Base-by-base conservation (phyloP, 352 stramenopile genomes). In the Pythium folliculosum region DNA sequence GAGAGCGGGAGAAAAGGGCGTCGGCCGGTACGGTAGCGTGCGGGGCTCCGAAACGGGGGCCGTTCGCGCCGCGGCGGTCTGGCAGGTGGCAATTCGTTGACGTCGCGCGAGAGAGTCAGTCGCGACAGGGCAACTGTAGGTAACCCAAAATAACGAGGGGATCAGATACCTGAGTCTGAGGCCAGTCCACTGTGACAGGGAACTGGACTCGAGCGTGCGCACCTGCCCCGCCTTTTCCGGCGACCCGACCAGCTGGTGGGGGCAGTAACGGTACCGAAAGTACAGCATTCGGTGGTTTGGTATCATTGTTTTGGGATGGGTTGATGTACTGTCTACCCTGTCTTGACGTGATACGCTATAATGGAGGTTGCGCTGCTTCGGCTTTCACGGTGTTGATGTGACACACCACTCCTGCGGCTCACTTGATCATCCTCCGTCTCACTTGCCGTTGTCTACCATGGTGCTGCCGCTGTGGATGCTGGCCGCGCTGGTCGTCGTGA, bases 401-500 rank as follows among this genome's bases (percentile, higher is more conserved):
- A 53, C 55, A 63, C 40, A 47, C 40, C 9, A 47, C 40, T 32
- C 27, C 14, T 17, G 19, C 21, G 17, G n/a, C 23, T 37, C 22
- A 61, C 37, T 5, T 38, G 40, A 62, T n/a, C 47, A n/a, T 37
- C 27, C 40, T 17, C 19, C 49, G 35, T 60, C 37, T 10, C 40
- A 16, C 40, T n/a, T 47, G 40, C 12, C 35, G 12, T 40, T 13
- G 8, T 14, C 32, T 14, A 40, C 12, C 35, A 69, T 82, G 51
- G 72, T 57, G 6, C 71, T 86, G 45, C 62, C 67, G 25, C 12
- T 65, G 21, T 69, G 60, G 60, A n/a, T 81, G 55, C 67, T 89
- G 25, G 59, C 71, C 30, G 44, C 77, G 63, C 73, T 92, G 61
- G 78, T 93, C 44, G 47, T 70, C 49, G 66, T 80, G 45, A 78